These are phyloP conservation scores for Phragmites australis DNA, from an alignment of 176 grass and related monocot genomes.

Conservation along the genomic window DNA sequence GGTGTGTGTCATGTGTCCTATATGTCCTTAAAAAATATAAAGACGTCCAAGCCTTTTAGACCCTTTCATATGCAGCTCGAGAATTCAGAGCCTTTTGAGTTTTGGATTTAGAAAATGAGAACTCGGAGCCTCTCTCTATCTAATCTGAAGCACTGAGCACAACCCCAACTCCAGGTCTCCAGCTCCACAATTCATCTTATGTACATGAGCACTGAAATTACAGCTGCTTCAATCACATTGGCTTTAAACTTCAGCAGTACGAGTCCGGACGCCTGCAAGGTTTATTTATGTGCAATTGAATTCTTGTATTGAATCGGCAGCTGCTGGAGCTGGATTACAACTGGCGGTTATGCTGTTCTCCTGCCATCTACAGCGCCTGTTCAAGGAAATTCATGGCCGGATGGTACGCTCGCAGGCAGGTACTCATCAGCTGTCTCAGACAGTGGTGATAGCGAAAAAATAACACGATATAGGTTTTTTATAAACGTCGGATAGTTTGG, in stretches of 20 bases:
- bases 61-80: neutral
- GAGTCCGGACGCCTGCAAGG: neutral
- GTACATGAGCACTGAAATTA: neutral
- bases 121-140: neutral
- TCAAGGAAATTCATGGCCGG: conserved; percentile 13
- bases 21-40: too few species aligned
- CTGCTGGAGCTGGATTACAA: neutral
- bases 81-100: neutral
- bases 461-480: too few species aligned
- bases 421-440: too few species aligned
- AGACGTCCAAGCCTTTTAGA: neutral
- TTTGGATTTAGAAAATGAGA: neutral
- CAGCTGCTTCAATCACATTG: neutral
- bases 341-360: neutral
- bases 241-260: neutral
- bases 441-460: too few species aligned
- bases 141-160: too few species aligned
- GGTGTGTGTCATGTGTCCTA: too few species aligned
- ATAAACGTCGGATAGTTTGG: too few species aligned
- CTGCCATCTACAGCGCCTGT: neutral
- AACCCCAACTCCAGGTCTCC: too few species aligned
- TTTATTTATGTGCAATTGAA: conserved; percentile 22
- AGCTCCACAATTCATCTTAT: too few species aligned
- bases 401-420: conserved; percentile 4
- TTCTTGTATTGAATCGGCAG: neutral